A percentile compares a stretch with the other conserved stretches of the same genome.
Evolutionary conservation across 1,139 yeast species (phyloP).

Genomic region (Yamadazyma aaseri): DNA sequence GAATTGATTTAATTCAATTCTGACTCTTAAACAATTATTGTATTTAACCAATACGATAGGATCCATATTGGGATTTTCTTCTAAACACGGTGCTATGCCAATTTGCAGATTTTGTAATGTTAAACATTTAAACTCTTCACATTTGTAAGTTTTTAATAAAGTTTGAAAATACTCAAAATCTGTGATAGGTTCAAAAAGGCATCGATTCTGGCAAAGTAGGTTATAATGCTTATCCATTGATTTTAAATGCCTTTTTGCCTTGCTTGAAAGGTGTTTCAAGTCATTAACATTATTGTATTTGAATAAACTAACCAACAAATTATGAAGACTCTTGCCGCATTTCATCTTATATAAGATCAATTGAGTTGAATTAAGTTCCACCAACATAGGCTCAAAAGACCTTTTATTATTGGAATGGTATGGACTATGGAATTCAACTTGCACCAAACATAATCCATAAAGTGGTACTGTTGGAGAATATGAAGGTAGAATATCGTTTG

Average conservation of each 20-base stretch:
- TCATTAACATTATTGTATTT: conserved; percentile 13
- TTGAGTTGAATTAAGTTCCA: conserved; percentile 61
- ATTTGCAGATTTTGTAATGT: conserved; percentile 33
- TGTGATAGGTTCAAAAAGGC: conserved; percentile 39
- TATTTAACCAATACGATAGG: conserved; percentile 25
- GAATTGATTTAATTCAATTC: conserved; percentile 42
- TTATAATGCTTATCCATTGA: conserved; percentile 20
- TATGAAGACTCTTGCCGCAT: conserved; percentile 23
- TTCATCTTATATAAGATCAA: conserved; percentile 41
- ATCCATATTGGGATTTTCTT: conserved; percentile 1
- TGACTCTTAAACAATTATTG: conserved; percentile 36
- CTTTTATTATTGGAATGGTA: conserved; percentile 29
- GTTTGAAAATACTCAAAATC: conserved; percentile 2
- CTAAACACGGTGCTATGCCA: conserved; percentile 41
- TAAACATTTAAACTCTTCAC: conserved; percentile 25
- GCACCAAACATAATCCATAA: conserved; percentile 34
- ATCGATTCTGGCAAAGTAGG: conserved; percentile 26
- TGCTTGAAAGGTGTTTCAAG: conserved; percentile 3
- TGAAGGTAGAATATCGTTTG: conserved; percentile 29
- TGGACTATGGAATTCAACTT: conserved; percentile 41
- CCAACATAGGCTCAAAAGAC: conserved; percentile 48
- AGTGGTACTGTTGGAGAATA: conserved; percentile 33
- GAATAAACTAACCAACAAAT: conserved; percentile 32
- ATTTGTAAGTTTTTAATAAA: conserved; percentile 19
- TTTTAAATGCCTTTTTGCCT: conserved; percentile 14